Percentiles rank a stretch among this genome's conserved stretches.
phyloP scores from a whole-genome alignment of 441 rosid genomes.

The Populus hybrid region DNA sequence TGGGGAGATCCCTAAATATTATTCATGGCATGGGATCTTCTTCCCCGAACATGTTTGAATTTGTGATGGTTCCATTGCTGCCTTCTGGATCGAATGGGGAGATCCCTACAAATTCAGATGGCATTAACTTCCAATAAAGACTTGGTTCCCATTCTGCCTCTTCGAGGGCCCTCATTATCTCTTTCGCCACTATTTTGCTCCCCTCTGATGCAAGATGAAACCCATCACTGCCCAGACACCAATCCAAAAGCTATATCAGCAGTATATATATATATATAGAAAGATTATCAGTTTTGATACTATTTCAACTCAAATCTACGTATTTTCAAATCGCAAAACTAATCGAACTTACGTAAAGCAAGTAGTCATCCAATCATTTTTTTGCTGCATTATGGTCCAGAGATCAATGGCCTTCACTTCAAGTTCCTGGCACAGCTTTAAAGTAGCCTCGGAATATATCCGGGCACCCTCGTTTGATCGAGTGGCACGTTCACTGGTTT shows the following conservation, averaged over 20 bases:
- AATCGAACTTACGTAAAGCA: constrained; percentile 57
- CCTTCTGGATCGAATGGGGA: constrained; percentile 18
- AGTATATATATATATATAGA: no score
- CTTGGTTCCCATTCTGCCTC: constrained; percentile 71
- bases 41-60: constrained; percentile 7
- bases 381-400: constrained; percentile 53
- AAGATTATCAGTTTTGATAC: background rate
- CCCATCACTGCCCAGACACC: constrained; percentile 47
- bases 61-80: background rate
- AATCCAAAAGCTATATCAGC: background rate
- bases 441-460: constrained; percentile 60
- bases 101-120: constrained; percentile 42
- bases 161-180: constrained; percentile 44
- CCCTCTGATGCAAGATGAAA: constrained; percentile 55
- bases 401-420: constrained; percentile 52
- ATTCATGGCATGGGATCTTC: background rate
- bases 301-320: background rate
- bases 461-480: constrained; percentile 52
- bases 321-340: no score
- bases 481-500: constrained; percentile 9
- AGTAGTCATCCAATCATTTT: constrained; percentile 48
- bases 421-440: constrained; percentile 52
- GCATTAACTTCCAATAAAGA: constrained; percentile 47
- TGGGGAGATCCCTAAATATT: no score
- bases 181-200: constrained; percentile 51